Evolutionary conservation across 805 yeast genomes (phyloP).

Genomic region (Yarrowia sp.): DNA sequence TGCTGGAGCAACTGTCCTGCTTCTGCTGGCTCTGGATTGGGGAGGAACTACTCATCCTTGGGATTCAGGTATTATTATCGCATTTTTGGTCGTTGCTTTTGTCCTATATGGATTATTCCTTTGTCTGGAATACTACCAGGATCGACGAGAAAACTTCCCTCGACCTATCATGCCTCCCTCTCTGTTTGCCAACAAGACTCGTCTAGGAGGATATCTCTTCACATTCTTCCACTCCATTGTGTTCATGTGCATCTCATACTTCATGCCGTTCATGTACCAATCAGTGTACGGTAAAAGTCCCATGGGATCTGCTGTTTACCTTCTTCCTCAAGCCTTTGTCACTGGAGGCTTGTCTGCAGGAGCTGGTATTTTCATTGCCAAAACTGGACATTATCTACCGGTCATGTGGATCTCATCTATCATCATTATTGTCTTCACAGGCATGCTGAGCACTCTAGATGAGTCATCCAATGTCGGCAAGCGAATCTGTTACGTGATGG

Average conservation of each 20-base stretch:
- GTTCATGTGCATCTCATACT: slow-evolving; percentile 49
- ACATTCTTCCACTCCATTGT: slow-evolving; percentile 51
- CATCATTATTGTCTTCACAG: slow-evolving; percentile 43
- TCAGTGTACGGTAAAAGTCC: slow-evolving; percentile 45
- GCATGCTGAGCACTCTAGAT: slow-evolving; percentile 45
- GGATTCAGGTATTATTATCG: slow-evolving; percentile 52
- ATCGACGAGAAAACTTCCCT: slow-evolving; percentile 27
- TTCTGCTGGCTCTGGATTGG: slow-evolving; percentile 54
- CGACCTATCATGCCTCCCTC: slow-evolving; percentile 49
- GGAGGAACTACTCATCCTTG: slow-evolving; percentile 54
- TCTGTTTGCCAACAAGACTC: slow-evolving; percentile 37
- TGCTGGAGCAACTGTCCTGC: slow-evolving; percentile 44
- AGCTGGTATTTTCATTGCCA: slow-evolving; percentile 49
- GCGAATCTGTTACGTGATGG: slow-evolving; percentile 48
- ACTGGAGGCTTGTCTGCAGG: slow-evolving; percentile 46
- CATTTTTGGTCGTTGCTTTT: slow-evolving; percentile 46
- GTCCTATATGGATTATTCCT: slow-evolving; percentile 45
- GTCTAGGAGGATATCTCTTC: slow-evolving; percentile 39
- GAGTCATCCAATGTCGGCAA: slow-evolving; percentile 41
- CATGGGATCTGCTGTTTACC: slow-evolving; percentile 44
- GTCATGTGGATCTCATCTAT: slow-evolving; percentile 38
- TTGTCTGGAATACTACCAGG: slow-evolving; percentile 45
- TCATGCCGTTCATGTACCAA: slow-evolving; percentile 51
- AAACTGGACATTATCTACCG: slow-evolving; percentile 46
- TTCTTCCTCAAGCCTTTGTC: slow-evolving; percentile 47